A percentile compares a stretch with the other conserved stretches of the same genome.
Conservation (phyloP, 192 early-diverging fungal genomes). For the Entomortierella chlamydospora region DNA sequence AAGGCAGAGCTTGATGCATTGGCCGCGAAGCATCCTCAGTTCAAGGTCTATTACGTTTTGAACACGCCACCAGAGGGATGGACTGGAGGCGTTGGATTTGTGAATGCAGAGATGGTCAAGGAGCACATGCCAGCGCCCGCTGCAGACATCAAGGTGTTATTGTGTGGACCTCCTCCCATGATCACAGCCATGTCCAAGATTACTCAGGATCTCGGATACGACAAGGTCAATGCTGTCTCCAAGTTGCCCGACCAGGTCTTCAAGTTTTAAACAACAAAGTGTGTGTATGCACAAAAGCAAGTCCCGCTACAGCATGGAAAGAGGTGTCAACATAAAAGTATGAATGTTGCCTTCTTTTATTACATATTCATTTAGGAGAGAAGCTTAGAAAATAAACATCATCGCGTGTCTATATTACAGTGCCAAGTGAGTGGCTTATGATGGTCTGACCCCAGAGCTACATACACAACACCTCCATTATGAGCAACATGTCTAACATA, state of each 20-base stretch:
- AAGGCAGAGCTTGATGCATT: constrained; percentile 84
- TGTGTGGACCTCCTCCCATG: constrained; percentile 95
- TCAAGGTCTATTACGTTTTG: constrained; percentile 86
- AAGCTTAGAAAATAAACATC: no score
- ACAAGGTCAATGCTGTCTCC: constrained; percentile 79
- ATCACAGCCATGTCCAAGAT: constrained; percentile 81
- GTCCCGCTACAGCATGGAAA: no score
- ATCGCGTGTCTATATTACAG: background rate
- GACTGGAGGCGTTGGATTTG: constrained; percentile 89
- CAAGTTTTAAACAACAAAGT: constrained; percentile 75
- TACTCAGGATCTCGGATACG: constrained; percentile 82
- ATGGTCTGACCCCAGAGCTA: no score
- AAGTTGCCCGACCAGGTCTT: constrained; percentile 89
- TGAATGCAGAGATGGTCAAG: constrained; percentile 85
- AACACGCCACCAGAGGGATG: constrained; percentile 84
- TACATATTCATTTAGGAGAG: background rate
- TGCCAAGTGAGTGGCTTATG: constrained; percentile 1
- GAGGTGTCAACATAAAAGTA: no score
- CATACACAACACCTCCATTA: no score
- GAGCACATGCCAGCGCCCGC: constrained; percentile 79
- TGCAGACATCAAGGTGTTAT: constrained; percentile 84
- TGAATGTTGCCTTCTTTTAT: no score
- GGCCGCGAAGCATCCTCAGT: constrained; percentile 76
- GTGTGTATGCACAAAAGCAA: no score
- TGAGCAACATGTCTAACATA: no score